Evolutionary conservation across 345 rosid genomes (phyloP).

Genomic region (Acer negundo): DNA sequence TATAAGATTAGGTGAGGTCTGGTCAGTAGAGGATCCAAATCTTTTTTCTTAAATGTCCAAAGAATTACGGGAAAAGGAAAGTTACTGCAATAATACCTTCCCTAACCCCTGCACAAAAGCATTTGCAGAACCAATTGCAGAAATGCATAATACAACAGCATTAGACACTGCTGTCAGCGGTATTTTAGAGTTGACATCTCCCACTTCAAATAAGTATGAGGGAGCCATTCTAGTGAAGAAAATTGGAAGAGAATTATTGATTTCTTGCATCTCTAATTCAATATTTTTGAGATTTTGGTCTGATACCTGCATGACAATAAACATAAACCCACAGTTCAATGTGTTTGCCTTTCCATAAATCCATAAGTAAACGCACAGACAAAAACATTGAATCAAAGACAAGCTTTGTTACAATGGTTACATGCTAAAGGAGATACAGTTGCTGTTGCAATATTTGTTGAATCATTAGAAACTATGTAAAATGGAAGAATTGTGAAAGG

Average conservation of each 20-base stretch:
- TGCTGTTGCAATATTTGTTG: not conserved
- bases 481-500: not conserved
- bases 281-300: slow-evolving; percentile 45
- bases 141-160: slow-evolving; percentile 61
- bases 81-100: slow-evolving; percentile 43
- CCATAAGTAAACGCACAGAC: not conserved
- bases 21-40: too few relatives aligned
- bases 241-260: slow-evolving; percentile 52
- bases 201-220: slow-evolving; percentile 51
- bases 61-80: too few relatives aligned
- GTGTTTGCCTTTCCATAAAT: not conserved
- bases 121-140: slow-evolving; percentile 72
- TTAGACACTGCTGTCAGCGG: slow-evolving; percentile 36
- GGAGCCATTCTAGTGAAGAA: slow-evolving; percentile 68
- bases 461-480: slow-evolving; percentile 2
- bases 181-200: slow-evolving; percentile 34
- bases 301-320: slow-evolving; percentile 44
- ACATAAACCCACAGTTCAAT: slow-evolving; percentile 22
- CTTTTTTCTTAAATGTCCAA: not conserved
- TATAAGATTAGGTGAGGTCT: too few relatives aligned
- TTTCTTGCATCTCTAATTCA: slow-evolving; percentile 45
- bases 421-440: not conserved
- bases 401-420: not conserved
- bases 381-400: slow-evolving; percentile 3
- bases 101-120: slow-evolving; percentile 55